These are phyloP conservation scores for Setaria viridis DNA, from an alignment of 202 grass and related monocot genomes.

Conservation along the genomic window DNA sequence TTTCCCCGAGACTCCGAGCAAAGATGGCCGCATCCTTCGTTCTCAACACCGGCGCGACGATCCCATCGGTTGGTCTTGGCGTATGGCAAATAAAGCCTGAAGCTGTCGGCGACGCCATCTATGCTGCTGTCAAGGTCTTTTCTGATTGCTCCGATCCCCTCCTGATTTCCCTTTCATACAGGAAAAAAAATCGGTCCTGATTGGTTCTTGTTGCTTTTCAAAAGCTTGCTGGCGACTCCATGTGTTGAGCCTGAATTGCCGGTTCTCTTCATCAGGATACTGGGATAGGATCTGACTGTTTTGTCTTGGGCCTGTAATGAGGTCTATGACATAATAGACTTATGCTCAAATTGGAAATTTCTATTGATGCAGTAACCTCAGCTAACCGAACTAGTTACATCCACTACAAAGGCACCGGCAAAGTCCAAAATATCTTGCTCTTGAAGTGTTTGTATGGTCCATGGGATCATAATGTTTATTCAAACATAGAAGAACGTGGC, in stretches of 20 bases:
- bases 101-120: conserved; percentile 42
- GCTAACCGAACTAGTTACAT: not conserved
- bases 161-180: not conserved
- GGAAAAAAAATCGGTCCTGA: not conserved
- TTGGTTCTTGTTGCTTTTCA: conserved; percentile 13
- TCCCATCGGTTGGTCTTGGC: conserved; percentile 64
- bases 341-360: not conserved
- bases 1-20: not conserved
- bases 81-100: conserved; percentile 50
- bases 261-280: not conserved
- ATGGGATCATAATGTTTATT: not conserved
- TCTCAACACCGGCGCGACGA: conserved; percentile 64
- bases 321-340: not conserved
- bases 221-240: not conserved
- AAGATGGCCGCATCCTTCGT: conserved; percentile 58
- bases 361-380: not conserved
- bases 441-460: not conserved
- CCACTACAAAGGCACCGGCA: not conserved
- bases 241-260: not conserved
- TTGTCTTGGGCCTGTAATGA: not conserved
- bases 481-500: not conserved
- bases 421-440: not conserved
- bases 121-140: conserved; percentile 67
- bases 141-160: not conserved
- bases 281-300: not conserved